Percentiles rank a stretch among this genome's conserved stretches.
Evolutionary conservation across 1,284 basidiomycete genomes (phyloP).

Genomic region (Cutaneotrichosporon spelunceum): DNA sequence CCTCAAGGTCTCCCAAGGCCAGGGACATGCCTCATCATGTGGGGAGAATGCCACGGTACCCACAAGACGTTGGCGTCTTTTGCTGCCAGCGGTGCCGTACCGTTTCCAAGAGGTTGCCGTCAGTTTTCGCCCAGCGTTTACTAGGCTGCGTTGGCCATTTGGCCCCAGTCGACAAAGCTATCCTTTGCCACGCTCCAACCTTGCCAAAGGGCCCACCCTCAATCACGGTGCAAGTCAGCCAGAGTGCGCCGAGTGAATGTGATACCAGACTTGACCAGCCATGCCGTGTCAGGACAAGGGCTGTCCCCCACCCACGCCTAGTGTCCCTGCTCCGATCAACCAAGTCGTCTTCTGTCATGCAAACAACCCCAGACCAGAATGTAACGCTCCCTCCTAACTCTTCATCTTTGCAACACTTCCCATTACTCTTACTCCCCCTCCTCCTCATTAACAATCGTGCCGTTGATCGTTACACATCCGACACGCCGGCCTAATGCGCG

Average conservation of each 20-base stretch:
- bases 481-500: conserved; percentile 4
- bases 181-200: neutral
- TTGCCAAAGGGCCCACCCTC: neutral
- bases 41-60: neutral
- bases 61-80: neutral
- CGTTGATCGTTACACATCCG: neutral
- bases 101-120: neutral
- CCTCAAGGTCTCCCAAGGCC: too few relatives aligned
- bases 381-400: neutral
- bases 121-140: neutral
- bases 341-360: neutral
- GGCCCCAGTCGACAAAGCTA: neutral
- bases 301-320: neutral
- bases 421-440: neutral
- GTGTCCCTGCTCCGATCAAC: neutral
- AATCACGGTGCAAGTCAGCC: neutral
- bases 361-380: neutral
- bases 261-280: neutral
- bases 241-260: too few relatives aligned
- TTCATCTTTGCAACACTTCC: neutral
- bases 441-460: neutral
- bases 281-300: neutral
- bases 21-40: neutral
- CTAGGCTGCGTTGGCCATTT: neutral
- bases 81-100: too few relatives aligned